Base-by-base conservation (phyloP, 129 eudicot genomes). In the Tanacetum coccineum region DNA sequence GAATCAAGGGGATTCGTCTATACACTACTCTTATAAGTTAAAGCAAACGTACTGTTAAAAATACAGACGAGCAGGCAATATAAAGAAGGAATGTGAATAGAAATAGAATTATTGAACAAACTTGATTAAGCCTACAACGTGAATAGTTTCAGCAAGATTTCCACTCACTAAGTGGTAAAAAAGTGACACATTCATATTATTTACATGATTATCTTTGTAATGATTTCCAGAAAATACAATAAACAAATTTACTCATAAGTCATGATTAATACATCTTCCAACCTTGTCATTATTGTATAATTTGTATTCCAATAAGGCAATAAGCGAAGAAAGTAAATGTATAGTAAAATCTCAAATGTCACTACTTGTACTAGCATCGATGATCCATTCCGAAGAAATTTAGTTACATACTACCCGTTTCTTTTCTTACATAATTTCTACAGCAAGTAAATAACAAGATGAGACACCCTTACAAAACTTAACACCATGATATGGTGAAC, bases 241-340 rank as follows among this genome's bases (percentile, higher is more conserved):
- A 47, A 11, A n/a, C 70, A 13, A 25, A 22, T 47, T 25, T 52
- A 18, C 22, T 17, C 57, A 52, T n/a, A 14, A 52, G 10, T 32
- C 39, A 32, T 32, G 9, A 50, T n/a, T 19, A 52, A 22, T 42
- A n/a, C 21, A 65, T 47, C 39, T 61, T 46, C 49, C 66, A 46
- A 15, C 45, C 19, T 61, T 36, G 66, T 61, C 66, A 32, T 28
- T n/a, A 36, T 36, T n/a, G n/a, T n/a, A n/a, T n/a, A n/a, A n/a
- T n/a, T n/a, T n/a, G n/a, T n/a, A n/a, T n/a, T n/a, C n/a, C n/a
- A n/a, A n/a, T n/a, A n/a, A n/a, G n/a, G n/a, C n/a, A n/a, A 61
- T n/a, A 61, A 32, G 9, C 56, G 12, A 60, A 32, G 8, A n/a
- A 8, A 14, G 65, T n/a, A 60, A 8, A 36, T 61, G 39, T 30